Evolutionary conservation across 2,329 filamentous ascomycete genomes (phyloP).

Genomic region (Alternaria gansuensis): DNA sequence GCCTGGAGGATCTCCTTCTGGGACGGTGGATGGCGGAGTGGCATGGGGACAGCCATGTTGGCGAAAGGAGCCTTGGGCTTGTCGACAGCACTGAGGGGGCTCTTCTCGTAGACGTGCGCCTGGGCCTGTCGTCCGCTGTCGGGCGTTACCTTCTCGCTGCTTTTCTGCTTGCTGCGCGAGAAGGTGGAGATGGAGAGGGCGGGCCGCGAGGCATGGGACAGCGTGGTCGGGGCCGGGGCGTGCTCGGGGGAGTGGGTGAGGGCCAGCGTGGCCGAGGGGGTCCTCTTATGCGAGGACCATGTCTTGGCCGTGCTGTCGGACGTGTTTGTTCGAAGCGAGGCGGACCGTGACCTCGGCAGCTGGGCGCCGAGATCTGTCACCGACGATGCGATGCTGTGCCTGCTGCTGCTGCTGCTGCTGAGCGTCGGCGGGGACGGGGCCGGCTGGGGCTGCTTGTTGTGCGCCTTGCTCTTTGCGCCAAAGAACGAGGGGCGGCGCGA

Average conservation of each 20-base stretch:
- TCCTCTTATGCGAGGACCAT: constrained; percentile 48
- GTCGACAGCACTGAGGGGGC: constrained; percentile 46
- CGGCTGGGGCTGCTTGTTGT: constrained; percentile 21
- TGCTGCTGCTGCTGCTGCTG: constrained; percentile 31
- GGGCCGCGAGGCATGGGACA: constrained; percentile 41
- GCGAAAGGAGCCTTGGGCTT: constrained; percentile 48
- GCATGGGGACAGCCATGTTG: constrained; percentile 40
- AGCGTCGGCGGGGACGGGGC: constrained; percentile 15
- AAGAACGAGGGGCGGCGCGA: constrained; percentile 47
- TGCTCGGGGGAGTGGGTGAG: constrained; percentile 51
- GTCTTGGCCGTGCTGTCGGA: constrained; percentile 38
- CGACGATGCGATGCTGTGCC: constrained; percentile 48
- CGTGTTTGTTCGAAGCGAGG: constrained; percentile 54
- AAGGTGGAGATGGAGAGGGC: constrained; percentile 53
- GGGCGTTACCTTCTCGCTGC: constrained; percentile 45
- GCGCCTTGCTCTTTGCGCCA: constrained; percentile 29
- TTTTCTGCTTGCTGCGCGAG: constrained; percentile 49
- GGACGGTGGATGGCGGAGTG: constrained; percentile 37
- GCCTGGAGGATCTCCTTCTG: constrained; percentile 43
- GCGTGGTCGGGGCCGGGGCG: constrained; percentile 29
- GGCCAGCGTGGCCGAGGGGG: constrained; percentile 48
- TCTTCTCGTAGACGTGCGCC: constrained; percentile 40
- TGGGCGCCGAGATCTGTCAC: constrained; percentile 52
- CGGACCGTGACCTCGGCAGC: constrained; percentile 52
- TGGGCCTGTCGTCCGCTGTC: constrained; percentile 15